Evolutionary conservation across 2,329 filamentous ascomycete genomes (phyloP), one percentile per base, ranked within the genome.

Genomic region (Paecilomyces variotii): DNA sequence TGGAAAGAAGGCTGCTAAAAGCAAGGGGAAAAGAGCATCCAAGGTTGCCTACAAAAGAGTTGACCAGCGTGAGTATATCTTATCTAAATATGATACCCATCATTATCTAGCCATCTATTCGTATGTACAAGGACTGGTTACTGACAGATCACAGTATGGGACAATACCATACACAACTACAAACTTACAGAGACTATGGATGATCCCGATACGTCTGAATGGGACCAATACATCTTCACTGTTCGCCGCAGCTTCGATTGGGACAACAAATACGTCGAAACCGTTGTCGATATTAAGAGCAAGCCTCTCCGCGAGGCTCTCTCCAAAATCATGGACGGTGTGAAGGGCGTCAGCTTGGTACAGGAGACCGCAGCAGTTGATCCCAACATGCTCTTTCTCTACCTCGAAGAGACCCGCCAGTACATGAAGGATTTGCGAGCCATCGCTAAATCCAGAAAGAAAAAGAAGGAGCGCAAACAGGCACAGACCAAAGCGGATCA

Each of bases 201-300:
- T 57, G 83, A 86, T 55, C 79, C 82, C n/a, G 83, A 84, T 59
- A 76, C 76, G 27, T 81, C 84, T 56, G 83, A 89, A 64, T 92
- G 91, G 71, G 86, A 92, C 60, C 85, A 89, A 60, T 94, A 87
- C 70, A 81, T 91, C 30, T 96, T 96, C 71, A 89, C 91, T 26
- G 88, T 96, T 14, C 85, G 90, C 14, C 83, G 91, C 57, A 87
- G 84, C 12, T 95, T 96, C 70, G 87, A 92, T 71, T 90, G 84
- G 84, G 89, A 94, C 65, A 90, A 90, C 62, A 91, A 91, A 67
- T 92, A 90, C 66, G 80, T 84, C 71, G 68, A 91, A 54, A 86
- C 91, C 0, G 76, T 87, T 12, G 85, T 96, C 54, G 90, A 96
- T 64, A 89, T 96, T 73, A 94, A 92, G 76, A 94, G 90, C 70